Evolutionary conservation across 2,329 filamentous ascomycete genomes (phyloP).

Genomic region (Aciculosporium take): DNA sequence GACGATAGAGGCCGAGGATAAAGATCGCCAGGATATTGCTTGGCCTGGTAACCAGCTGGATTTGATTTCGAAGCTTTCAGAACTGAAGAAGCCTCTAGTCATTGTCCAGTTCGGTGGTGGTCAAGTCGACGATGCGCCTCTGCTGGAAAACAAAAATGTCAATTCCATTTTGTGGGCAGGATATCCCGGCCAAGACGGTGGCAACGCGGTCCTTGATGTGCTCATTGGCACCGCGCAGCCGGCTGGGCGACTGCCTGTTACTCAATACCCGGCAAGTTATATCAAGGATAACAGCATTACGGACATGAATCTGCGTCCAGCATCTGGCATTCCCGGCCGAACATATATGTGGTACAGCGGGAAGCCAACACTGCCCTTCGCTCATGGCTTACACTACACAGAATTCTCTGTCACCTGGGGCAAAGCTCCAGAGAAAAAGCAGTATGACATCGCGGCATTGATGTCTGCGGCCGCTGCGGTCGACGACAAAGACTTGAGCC

Average conservation of each 20-base stretch:
- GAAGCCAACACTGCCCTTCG: slow-evolving; percentile 36
- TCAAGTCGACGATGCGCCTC: slow-evolving; percentile 35
- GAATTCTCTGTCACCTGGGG: slow-evolving; percentile 23
- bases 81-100: slow-evolving; percentile 32
- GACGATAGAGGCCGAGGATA: slow-evolving; percentile 34
- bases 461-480: neutral
- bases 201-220: slow-evolving; percentile 38
- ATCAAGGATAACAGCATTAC: slow-evolving; percentile 35
- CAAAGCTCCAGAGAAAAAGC: neutral
- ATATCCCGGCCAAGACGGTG: slow-evolving; percentile 46
- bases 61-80: slow-evolving; percentile 27
- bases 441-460: neutral
- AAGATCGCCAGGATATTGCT: slow-evolving; percentile 33
- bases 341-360: slow-evolving; percentile 46
- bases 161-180: slow-evolving; percentile 41
- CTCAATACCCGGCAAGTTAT: slow-evolving; percentile 40
- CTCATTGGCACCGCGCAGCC: slow-evolving; percentile 34
- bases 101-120: slow-evolving; percentile 40
- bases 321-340: slow-evolving; percentile 30
- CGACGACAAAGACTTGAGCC: neutral
- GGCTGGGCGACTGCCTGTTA: slow-evolving; percentile 39
- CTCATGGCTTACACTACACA: slow-evolving; percentile 44
- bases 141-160: slow-evolving; percentile 33
- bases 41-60: slow-evolving; percentile 39
- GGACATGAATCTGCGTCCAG: slow-evolving; percentile 40